These are phyloP conservation scores for Fonsecaea nubica DNA, from an alignment of 2,329 filamentous ascomycete genomes.

Conservation along the genomic window DNA sequence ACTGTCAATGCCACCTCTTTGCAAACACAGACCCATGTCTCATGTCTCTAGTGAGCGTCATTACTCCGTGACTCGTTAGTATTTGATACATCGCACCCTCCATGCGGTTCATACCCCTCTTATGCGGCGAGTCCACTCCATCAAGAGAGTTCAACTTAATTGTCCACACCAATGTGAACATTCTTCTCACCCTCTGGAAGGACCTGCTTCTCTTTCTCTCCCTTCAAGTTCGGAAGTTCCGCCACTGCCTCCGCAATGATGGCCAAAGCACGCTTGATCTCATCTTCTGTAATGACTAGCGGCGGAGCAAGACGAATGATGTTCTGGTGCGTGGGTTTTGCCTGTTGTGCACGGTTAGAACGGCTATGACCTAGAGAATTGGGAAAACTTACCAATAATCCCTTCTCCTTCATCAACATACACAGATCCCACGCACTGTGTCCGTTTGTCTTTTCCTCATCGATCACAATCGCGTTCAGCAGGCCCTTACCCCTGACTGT, in stretches of 20 bases:
- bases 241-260: conserved; percentile 83
- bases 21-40: not conserved
- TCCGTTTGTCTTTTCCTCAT: conserved; percentile 83
- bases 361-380: not conserved
- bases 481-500: conserved; percentile 88
- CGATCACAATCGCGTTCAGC: conserved; percentile 94
- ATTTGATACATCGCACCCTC: conserved; percentile 9
- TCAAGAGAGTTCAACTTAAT: conserved; percentile 46
- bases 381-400: conserved; percentile 74
- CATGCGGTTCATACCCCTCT: not conserved
- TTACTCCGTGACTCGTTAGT: conserved; percentile 1
- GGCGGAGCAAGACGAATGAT: conserved; percentile 98
- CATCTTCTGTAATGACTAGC: conserved; percentile 86
- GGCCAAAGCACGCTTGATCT: conserved; percentile 76
- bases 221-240: conserved; percentile 76
- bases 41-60: not conserved
- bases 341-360: conserved; percentile 58
- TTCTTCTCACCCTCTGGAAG: conserved; percentile 67
- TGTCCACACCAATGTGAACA: conserved; percentile 65
- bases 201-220: conserved; percentile 61
- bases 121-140: not conserved
- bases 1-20: not conserved
- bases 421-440: conserved; percentile 96
- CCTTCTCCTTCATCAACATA: conserved; percentile 93
- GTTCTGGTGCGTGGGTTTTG: conserved; percentile 97